Base-by-base conservation (phyloP, 2,329 filamentous ascomycete species). In the Zymoseptoria passerinii region DNA sequence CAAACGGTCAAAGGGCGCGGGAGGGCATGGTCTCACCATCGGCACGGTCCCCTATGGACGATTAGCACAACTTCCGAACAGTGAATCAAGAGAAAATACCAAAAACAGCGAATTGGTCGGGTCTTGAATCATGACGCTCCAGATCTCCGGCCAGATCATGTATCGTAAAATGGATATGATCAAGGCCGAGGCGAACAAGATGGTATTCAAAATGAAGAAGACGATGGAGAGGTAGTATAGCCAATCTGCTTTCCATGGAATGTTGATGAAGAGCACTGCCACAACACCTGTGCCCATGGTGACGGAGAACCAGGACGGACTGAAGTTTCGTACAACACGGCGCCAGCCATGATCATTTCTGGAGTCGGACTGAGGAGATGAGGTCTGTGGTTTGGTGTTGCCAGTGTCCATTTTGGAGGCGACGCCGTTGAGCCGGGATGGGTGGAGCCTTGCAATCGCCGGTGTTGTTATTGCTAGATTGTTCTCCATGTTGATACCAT, bases 41-140 rank as follows among this genome's bases (percentile, higher is more conserved):
- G 23, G 23, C 23, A 23, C 23, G 23, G 23, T 23, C 23, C 23
- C 23, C 23, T 23, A 23, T 23, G 2, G 4, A 23, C 4, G 23
- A 23, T 23, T 23, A 23, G 23, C 23, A 23, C 23, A 23, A 23
- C 23, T 23, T 4, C 23, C 23, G 4, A 23, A 23, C 23, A 23
- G 2, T 3, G 23, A 23, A 23, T 23, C 23, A 2, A 23, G 4
- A 23, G 23, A 23, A 23, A 23, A 23, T 23, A 23, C 86, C 3
- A 90, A 73, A 63, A 89, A 90, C 55, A 90, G 76, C 1, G 82
- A 85, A 66, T 90, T 84, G 1, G 79, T 80, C 0, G 84, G 85
- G 67, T 90, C 83, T 1, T 76, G 73, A 40, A 89, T 79, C 85
- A 90, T 87, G 16, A 80, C 81, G 0, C 59, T 67, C 80, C 85